These are phyloP conservation scores for Globisporangium camurandrum DNA, from an alignment of 352 stramenopile genomes.

Conservation along the genomic window DNA sequence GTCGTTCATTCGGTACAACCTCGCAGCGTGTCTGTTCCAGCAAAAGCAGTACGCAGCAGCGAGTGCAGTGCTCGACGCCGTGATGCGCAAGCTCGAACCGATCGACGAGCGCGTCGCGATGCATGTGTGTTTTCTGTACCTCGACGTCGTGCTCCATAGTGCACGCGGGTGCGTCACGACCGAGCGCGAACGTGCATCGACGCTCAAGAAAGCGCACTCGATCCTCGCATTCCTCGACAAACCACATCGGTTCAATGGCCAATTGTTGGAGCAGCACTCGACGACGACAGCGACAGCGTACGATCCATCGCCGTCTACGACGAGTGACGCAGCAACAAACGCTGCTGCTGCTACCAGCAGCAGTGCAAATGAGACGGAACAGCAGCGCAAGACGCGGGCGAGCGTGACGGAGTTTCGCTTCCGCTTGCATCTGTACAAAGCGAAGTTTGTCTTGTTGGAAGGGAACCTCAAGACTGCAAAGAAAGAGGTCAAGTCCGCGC, in stretches of 20 bases:
- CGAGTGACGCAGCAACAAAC: not conserved
- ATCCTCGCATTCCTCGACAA: constrained; percentile 88
- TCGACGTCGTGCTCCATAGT: constrained; percentile 89
- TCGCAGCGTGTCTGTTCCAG: constrained; percentile 79
- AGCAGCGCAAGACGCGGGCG: constrained; percentile 49
- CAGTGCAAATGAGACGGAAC: constrained; percentile 32
- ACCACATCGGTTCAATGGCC: constrained; percentile 84
- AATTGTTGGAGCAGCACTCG: constrained; percentile 44
- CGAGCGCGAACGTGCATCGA: constrained; percentile 53
- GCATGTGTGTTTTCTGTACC: constrained; percentile 90
- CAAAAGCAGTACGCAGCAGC: constrained; percentile 88
- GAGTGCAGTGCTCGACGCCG: constrained; percentile 70
- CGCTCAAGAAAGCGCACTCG: constrained; percentile 80
- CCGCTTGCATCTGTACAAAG: constrained; percentile 88
- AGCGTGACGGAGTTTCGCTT: constrained; percentile 87
- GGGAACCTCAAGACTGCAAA: constrained; percentile 86
- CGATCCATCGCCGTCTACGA: constrained; percentile 22
- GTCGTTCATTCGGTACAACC: constrained; percentile 89
- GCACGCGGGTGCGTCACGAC: constrained; percentile 77
- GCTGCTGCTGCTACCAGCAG: constrained; percentile 1
- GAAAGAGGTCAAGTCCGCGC: constrained; percentile 89
- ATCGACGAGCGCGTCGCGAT: constrained; percentile 90
- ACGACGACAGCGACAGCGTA: too few species aligned
- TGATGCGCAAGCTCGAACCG: constrained; percentile 87
- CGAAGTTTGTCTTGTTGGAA: constrained; percentile 86